Percentiles rank a stretch among this genome's conserved stretches.
phyloP scores from a whole-genome alignment of 768 basidiomycete species.

The Lepiota brunneoincarnata region DNA sequence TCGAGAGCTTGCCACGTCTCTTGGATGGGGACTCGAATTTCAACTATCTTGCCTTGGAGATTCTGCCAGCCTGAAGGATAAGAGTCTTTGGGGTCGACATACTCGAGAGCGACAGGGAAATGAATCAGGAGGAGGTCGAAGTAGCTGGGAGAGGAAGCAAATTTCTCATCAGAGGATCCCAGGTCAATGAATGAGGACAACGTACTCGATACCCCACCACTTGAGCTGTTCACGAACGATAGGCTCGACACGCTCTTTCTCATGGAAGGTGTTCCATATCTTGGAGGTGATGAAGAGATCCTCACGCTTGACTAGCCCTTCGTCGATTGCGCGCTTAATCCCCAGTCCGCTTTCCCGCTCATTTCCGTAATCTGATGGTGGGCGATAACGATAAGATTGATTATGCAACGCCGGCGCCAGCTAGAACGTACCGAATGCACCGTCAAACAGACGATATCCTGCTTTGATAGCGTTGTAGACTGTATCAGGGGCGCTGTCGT shows the following conservation, averaged over 20 bases:
- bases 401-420: not conserved
- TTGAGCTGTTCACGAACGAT: conserved; percentile 50
- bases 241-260: conserved; percentile 62
- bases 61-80: conserved; percentile 86
- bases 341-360: conserved; percentile 85
- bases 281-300: conserved; percentile 90
- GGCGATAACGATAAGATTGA: conserved; percentile 10
- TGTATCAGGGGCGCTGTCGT: conserved; percentile 58
- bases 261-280: conserved; percentile 91
- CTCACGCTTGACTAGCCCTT: conserved; percentile 84
- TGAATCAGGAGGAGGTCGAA: conserved; percentile 83
- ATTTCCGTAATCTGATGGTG: conserved; percentile 70
- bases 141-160: conserved; percentile 32
- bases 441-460: conserved; percentile 85
- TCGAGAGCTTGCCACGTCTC: conserved; percentile 89
- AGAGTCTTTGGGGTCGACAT: conserved; percentile 71
- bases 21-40: conserved; percentile 67
- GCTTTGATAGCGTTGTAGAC: conserved; percentile 85
- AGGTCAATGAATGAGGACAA: conserved; percentile 1
- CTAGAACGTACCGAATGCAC: conserved; percentile 48
- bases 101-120: conserved; percentile 81
- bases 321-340: conserved; percentile 70
- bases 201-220: conserved; percentile 74
- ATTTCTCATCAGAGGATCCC: not conserved
- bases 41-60: conserved; percentile 66